Evolutionary conservation across 2,329 filamentous ascomycete species (phyloP).

Genomic region (Penicillium sp.): DNA sequence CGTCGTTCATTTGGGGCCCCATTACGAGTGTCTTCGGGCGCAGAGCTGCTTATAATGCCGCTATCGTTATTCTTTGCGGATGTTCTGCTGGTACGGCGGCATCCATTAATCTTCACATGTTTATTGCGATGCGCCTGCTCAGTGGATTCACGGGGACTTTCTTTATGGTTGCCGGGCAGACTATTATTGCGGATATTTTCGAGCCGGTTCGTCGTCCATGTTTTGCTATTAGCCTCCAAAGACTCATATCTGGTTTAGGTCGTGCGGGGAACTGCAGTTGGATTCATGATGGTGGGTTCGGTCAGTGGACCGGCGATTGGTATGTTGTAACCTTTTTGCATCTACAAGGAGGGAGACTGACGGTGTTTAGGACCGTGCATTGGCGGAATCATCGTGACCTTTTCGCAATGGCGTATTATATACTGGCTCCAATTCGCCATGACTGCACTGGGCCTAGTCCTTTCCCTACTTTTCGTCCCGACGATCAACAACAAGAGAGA

Average conservation of each 20-base stretch:
- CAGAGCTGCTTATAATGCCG: conserved; percentile 32
- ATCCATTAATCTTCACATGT: conserved; percentile 32
- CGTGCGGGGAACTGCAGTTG: conserved; percentile 45
- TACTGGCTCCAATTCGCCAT: conserved; percentile 75
- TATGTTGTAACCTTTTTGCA: conserved; percentile 13
- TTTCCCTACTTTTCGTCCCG: conserved; percentile 65
- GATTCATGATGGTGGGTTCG: conserved; percentile 45
- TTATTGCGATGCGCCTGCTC: conserved; percentile 37
- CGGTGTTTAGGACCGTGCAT: conserved; percentile 53
- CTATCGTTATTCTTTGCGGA: conserved; percentile 33
- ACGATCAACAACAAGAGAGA: conserved; percentile 64
- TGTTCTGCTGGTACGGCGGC: conserved; percentile 35
- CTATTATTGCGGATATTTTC: conserved; percentile 41
- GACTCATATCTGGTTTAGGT: conserved; percentile 20
- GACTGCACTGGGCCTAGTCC: conserved; percentile 57
- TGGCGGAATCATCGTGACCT: conserved; percentile 76
- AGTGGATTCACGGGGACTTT: conserved; percentile 39
- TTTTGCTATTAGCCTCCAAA: neutral
- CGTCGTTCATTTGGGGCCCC: conserved; percentile 38
- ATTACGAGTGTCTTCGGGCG: conserved; percentile 32
- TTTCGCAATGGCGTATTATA: conserved; percentile 69
- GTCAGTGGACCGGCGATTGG: conserved; percentile 46
- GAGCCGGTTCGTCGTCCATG: conserved; percentile 28
- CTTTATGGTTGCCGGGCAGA: conserved; percentile 42
- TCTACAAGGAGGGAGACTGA: neutral